Evolutionary conservation across 129 eudicot genomes (phyloP).

Genomic region (Logfia minima): DNA sequence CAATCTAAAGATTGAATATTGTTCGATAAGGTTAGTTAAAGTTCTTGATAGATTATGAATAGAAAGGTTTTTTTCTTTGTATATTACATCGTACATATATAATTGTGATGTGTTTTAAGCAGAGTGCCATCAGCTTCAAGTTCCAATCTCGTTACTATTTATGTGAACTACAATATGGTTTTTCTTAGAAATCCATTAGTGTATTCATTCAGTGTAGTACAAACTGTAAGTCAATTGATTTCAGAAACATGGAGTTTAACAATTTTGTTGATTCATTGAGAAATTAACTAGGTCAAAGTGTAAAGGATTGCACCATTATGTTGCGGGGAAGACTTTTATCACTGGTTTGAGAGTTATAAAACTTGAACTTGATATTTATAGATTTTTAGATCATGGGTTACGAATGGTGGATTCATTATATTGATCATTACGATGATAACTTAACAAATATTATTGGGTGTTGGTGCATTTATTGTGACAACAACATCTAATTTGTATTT

Average conservation of each 20-base stretch:
- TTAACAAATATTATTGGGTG: background rate
- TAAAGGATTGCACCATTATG: constrained; percentile 10
- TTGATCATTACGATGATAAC: constrained; percentile 5
- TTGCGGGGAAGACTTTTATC: constrained; percentile 4
- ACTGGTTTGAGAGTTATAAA: constrained; percentile 4
- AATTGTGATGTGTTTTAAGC: no score
- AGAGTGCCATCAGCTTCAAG: background rate
- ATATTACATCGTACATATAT: no score
- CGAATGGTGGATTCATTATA: background rate
- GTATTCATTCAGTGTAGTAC: background rate
- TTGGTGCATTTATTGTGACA: no score
- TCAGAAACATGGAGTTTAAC: background rate
- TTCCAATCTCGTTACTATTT: background rate
- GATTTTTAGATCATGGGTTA: constrained; percentile 10
- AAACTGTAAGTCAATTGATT: background rate
- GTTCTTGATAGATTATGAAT: no score
- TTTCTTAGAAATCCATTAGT: background rate
- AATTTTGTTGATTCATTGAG: background rate
- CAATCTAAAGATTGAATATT: no score
- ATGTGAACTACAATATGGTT: background rate
- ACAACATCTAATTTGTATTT: no score
- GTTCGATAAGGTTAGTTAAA: no score
- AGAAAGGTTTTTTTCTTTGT: no score
- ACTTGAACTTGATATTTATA: constrained; percentile 14
- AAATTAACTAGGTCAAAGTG: background rate